Base-by-base conservation (phyloP, 1,139 yeast species). In the Geotrichum macrosporum region DNA sequence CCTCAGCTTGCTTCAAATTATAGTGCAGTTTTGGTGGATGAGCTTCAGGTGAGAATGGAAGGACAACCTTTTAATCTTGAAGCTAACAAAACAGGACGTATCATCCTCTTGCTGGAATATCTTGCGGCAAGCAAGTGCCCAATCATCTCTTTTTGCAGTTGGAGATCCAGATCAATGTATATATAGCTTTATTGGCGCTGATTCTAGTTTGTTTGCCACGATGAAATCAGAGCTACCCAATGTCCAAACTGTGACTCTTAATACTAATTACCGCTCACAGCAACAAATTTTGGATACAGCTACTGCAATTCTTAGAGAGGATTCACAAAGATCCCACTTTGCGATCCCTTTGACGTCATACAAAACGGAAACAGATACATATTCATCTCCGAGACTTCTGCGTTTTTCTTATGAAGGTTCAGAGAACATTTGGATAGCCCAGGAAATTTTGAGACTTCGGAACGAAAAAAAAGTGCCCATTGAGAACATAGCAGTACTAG, bases 101-200 rank as follows among this genome's bases (percentile, higher is more conserved):
- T 40, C 44, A 10, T 22, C 13, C 6, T 21, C 40, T 2, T 41
- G 32, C 30, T 50, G 52, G 52, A 31, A 41, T 27, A 38, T 50
- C 4, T 21, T 46, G 12, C 22, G 35, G 6, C 15, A 5, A 5
- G 22, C 31, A 12, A 29, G 45, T 13, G 27, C 34, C n/a, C 9
- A 20, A 12, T 38, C 46, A 2, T 24, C 47, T 5, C 16, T 47
- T 10, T 50, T 44, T 38, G 50, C 87, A 1, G 97, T 92, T 1
- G 98, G 98, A 1, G 98, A 92, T 59, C 95, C 96, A 0, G 96
- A 92, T 64, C 97, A 92, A 64, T 82, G 95, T 60, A 92, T 92
- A 24, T 92, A 89, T 62, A 87, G 97, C 53, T 81, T 84, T 57
- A 96, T 96, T 0, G 80, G 80, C 37, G 73, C 82, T 0, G 70